Evolutionary conservation across 2,329 filamentous ascomycete species (phyloP), one percentile per base, ranked within the genome.

Genomic region (Ophiostoma angusticollis): DNA sequence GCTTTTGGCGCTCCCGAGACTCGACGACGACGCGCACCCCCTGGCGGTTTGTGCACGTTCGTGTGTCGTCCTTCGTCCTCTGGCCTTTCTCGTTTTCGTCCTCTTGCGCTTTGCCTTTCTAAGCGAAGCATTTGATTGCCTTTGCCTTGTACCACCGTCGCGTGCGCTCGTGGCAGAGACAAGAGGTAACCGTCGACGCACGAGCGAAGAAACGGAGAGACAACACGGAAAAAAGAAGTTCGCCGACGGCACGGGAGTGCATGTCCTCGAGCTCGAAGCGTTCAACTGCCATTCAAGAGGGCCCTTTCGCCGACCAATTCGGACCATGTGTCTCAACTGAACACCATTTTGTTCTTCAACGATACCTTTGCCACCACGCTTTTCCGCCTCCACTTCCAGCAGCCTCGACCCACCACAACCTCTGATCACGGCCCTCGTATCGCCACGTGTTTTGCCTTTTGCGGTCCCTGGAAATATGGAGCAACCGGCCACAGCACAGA

Each of bases 401-500:
- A 17, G 13, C 25, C n/a, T n/a, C 13, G 31, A 31, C 16, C 23
- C 28, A 28, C 35, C 18, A 23, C 25, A n/a, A n/a, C n/a, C n/a
- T n/a, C n/a, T n/a, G n/a, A n/a, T n/a, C n/a, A n/a, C n/a, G n/a
- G n/a, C n/a, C n/a, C n/a, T n/a, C n/a, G n/a, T n/a, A n/a, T n/a
- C n/a, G n/a, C n/a, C n/a, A n/a, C 19, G 7, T 19, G 12, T 27
- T 19, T 8, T 9, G 18, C 13, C 19, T 23, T 24, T 16, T 25
- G 14, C 9, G 28, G 21, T 31, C 47, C 13, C 14, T n/a, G n/a
- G n/a, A n/a, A n/a, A n/a, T n/a, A 65, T 65, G 61, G 63, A 64
- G 37, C 54, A 58, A 23, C 54, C 54, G 32, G 53, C 57, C 29
- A 49, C 51, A 34, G 59, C 61, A 30, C 64, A 65, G 47, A 68